Conservation (phyloP, 176 grass and related monocot species). For the Guadua angustifolia region DNA sequence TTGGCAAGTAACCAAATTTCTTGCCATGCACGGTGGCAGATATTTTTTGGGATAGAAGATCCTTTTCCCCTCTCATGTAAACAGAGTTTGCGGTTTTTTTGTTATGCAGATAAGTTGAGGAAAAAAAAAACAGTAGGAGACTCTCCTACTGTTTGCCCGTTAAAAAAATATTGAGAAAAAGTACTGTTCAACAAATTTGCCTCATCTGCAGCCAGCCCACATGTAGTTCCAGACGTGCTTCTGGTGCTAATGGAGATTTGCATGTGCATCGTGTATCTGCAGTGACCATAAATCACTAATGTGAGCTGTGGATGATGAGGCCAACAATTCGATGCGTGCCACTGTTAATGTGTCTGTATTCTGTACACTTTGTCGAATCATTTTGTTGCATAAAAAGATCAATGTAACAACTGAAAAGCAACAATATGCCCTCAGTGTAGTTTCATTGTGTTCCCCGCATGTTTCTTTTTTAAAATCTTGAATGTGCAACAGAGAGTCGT, state of each 20-base stretch:
- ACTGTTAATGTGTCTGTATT: background rate
- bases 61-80: background rate
- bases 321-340: too few species aligned
- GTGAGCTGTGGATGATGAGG: background rate
- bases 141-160: too few species aligned
- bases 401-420: background rate
- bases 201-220: background rate
- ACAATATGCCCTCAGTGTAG: background rate
- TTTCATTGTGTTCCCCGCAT: background rate
- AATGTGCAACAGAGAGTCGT: background rate
- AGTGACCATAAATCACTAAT: background rate
- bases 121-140: too few species aligned
- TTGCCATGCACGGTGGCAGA: constrained; percentile 17
- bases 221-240: background rate
- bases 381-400: background rate
- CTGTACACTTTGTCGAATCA: background rate
- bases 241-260: background rate
- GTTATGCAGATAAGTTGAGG: background rate
- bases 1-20: constrained; percentile 19
- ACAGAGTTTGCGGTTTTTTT: background rate
- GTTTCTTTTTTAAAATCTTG: background rate
- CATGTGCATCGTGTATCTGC: background rate
- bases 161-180: background rate
- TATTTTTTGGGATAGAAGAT: constrained; percentile 39
- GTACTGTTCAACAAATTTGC: background rate